Conservation (phyloP, 2,329 filamentous ascomycete species). For the Aspergillus pseudoglaucus region DNA sequence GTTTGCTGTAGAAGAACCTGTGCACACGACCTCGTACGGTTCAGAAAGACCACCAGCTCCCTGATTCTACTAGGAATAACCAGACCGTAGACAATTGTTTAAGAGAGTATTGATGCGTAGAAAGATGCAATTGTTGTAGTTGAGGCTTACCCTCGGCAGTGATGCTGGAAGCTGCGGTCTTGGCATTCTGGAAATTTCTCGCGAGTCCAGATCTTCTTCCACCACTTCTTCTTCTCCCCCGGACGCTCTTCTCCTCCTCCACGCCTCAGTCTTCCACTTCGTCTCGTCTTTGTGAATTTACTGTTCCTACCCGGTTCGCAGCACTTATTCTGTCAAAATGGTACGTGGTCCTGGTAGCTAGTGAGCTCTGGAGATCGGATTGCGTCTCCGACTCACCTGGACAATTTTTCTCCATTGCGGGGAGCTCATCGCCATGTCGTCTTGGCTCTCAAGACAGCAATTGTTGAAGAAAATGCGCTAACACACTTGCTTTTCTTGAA, state of each 20-base stretch:
- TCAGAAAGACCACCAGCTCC: no score
- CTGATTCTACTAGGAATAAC: neutral
- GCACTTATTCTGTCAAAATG: slow-evolving; percentile 13
- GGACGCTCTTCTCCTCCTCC: slow-evolving; percentile 21
- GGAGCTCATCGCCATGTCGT: neutral
- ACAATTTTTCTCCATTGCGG: slow-evolving; percentile 2
- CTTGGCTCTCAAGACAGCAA: neutral
- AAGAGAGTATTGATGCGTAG: no score
- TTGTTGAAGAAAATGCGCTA: neutral
- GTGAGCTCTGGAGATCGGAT: slow-evolving; percentile 2
- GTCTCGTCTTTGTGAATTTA: slow-evolving; percentile 1
- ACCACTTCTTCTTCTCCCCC: slow-evolving; percentile 20
- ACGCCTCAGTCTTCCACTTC: slow-evolving; percentile 16
- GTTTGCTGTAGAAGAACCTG: neutral
- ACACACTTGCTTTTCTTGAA: slow-evolving; percentile 2
- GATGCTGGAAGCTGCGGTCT: slow-evolving; percentile 24
- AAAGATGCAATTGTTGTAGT: neutral
- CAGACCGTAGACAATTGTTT: neutral
- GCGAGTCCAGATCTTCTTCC: slow-evolving; percentile 27
- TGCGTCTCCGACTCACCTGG: neutral
- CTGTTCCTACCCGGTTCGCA: neutral
- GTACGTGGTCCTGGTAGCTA: slow-evolving; percentile 9
- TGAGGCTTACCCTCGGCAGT: slow-evolving; percentile 26
- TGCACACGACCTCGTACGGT: no score
- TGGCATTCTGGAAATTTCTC: slow-evolving; percentile 43